Evolutionary conservation across 768 basidiomycete genomes (phyloP), one percentile per base, ranked within the genome.

Genomic region (Phallus indusiatus): DNA sequence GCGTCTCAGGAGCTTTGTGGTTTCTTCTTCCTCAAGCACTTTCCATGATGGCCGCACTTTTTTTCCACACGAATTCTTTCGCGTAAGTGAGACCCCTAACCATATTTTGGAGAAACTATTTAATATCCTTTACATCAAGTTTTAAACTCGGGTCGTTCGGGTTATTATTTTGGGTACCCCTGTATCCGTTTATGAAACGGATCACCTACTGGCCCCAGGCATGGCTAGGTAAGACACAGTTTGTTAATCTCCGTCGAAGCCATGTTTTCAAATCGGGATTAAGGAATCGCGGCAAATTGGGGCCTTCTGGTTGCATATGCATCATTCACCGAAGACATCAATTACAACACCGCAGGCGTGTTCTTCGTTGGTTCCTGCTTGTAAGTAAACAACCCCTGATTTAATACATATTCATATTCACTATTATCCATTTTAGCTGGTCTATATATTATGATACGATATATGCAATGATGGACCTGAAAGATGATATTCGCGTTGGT

Each of bases 381-480:
- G 17, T 22, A 20, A 70, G 3, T 73, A 73, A 2, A 67, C 75
- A 47, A n/a, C n/a, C n/a, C n/a, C n/a, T n/a, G n/a, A n/a, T n/a
- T n/a, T 74, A 72, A 67, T 76, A 47, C 75, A 72, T n/a, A 55
- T 37, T 33, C 10, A 12, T 14, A 11, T 59, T 55, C 64, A 1
- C 74, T 71, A 5, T 69, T 2, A 71, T 72, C 12, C 68, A 70
- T 6, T 34, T 22, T 53, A 71, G 73, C 47, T 80, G 77, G 75
- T 74, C 76, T 35, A 72, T 79, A 54, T 68, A 75, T 35, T 79
- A 78, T 67, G 79, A 88, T 68, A 85, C 85, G 8, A 83, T 86
- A 61, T 90, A 91, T 67, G 88, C 86, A 17, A 88, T 85, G 67
- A 81, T 89, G 74, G 89, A 91, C 69, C 83, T 85, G 58, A 70